Base-by-base conservation (phyloP, 75 land plant genomes). In the Larix kaempferi region DNA sequence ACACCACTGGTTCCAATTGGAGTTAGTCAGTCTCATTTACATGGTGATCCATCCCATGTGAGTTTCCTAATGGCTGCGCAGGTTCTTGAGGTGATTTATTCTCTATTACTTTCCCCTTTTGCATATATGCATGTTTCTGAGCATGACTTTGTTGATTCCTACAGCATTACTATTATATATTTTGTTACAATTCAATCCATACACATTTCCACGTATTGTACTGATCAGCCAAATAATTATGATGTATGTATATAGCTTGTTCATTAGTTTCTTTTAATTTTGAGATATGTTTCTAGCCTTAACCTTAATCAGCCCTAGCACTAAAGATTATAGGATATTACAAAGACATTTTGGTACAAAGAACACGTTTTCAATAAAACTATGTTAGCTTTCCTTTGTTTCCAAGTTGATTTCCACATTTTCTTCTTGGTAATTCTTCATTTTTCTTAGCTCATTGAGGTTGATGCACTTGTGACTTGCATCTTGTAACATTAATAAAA, bases 31-130 rank as follows among this genome's bases (percentile, higher is more conserved):
- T 16, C 76, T 21, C 27, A 74, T 81, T 16, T 49, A 41, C 72
- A 25, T 71, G 76, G 77, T 61, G 88, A 90, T 73, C 55, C 81
- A 61, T 62, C 81, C 44, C 86, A 88, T 57, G 82, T 88, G 78
- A 78, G 82, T 65, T 77, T 59, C 59, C 27, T 26, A 33, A 64
- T 63, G 56, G 39, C 58, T 44, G 14, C 58, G 16, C 49, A 69
- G 49, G 49, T 69, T 41, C 73, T 41, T n/a, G 73, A 69, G 73
- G 73, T 69, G n/a, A 39, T 41, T 69, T 41, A 19, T 41, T 22
- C 35, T 8, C 12, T 21, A n/a, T 37, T n/a, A 69, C 41, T 11
- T 69, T 11, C 14, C 4, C 22, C 52, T 69, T n/a, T 69, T 37
- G 21, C 25, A 10, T 17, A 23, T 65, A 35, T 41, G 52, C 73